phyloP scores from a whole-genome alignment of 192 early-diverging fungal genomes.

The Umbelopsis ramanniana region DNA sequence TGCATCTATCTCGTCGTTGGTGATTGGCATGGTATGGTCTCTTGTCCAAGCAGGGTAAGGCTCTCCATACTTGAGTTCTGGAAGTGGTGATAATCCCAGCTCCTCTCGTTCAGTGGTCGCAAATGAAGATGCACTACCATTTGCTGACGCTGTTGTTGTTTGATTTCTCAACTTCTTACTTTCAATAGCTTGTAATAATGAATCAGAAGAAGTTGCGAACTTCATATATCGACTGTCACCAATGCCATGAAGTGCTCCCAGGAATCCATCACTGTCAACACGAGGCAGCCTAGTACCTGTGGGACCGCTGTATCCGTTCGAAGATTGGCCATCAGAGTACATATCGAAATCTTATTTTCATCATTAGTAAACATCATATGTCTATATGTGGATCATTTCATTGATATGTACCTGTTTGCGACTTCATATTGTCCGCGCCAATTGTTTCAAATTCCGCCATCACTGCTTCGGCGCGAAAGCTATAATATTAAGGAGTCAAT shows the following conservation, averaged over 20 bases:
- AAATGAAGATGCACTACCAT: constrained; percentile 23
- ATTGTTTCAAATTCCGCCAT: not conserved
- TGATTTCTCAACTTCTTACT: constrained; percentile 49
- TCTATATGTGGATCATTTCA: not conserved
- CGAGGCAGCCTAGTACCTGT: constrained; percentile 11
- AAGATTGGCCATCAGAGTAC: not conserved
- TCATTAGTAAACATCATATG: not conserved
- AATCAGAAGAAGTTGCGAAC: constrained; percentile 71
- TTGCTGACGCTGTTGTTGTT: constrained; percentile 17
- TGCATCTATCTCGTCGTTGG: constrained; percentile 68
- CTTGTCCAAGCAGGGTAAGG: constrained; percentile 54
- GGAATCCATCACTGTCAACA: constrained; percentile 29
- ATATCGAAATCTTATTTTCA: not conserved
- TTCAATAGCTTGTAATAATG: constrained; percentile 68
- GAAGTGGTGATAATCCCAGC: not conserved
- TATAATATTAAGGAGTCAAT: not conserved
- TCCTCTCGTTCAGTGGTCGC: constrained; percentile 6
- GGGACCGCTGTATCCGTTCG: not conserved
- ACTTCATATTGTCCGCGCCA: not conserved
- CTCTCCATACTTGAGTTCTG: constrained; percentile 20
- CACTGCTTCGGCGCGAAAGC: not conserved
- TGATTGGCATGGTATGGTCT: constrained; percentile 60
- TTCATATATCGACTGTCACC: constrained; percentile 73
- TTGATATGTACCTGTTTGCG: constrained; percentile 1
- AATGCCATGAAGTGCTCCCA: constrained; percentile 48